Evolutionary conservation across 345 rosid genomes (phyloP).

Genomic region (Sapria himalayana): DNA sequence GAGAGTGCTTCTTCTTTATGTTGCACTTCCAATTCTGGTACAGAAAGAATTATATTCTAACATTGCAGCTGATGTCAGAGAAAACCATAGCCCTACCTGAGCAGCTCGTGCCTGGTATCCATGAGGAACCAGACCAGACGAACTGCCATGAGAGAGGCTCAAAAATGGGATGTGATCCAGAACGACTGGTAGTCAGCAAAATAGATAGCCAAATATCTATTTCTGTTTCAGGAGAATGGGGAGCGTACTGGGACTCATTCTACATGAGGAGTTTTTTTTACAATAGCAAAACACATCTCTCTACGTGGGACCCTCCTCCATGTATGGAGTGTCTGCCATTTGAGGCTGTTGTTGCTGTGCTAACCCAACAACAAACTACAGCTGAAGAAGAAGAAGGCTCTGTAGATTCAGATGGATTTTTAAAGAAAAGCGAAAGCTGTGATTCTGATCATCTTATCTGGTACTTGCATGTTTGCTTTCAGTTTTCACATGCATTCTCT

Average conservation of each 20-base stretch:
- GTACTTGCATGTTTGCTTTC: no score
- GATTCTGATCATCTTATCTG: no score
- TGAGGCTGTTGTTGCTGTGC: no score
- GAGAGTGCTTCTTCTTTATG: conserved; percentile 28
- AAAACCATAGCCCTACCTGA: conserved; percentile 5
- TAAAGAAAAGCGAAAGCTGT: no score
- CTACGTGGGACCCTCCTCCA: conserved; percentile 60
- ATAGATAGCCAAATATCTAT: conserved; percentile 6
- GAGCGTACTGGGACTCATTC: conserved; percentile 49
- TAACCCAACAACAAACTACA: no score
- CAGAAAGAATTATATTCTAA: conserved; percentile 32
- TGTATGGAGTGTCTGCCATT: conserved; percentile 34
- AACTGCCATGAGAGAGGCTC: conserved; percentile 8
- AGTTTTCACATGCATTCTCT: no score
- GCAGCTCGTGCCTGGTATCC: conserved; percentile 8
- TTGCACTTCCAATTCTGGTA: conserved; percentile 23
- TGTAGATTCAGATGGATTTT: no score
- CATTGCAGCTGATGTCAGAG: conserved; percentile 26
- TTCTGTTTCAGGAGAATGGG: conserved; percentile 38
- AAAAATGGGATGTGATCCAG: conserved; percentile 9
- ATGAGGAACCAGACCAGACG: conserved; percentile 7
- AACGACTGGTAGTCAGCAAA: no score
- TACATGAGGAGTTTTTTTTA: conserved; percentile 47
- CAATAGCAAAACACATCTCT: conserved; percentile 34
- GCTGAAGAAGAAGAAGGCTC: no score